Evolutionary conservation across 768 basidiomycete species (phyloP).

Genomic region (Mycena belliarum): DNA sequence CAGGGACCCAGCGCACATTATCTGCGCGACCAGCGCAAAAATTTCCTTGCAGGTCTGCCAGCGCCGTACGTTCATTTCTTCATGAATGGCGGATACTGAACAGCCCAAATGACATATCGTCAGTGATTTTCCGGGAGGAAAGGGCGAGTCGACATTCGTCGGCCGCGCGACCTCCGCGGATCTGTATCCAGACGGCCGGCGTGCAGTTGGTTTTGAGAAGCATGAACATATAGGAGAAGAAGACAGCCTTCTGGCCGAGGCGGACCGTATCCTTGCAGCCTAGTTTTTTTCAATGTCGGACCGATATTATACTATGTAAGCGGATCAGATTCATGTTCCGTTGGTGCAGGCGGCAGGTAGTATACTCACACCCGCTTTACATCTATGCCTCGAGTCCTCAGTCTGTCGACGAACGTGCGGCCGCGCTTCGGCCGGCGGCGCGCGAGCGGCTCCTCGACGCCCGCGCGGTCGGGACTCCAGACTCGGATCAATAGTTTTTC

Average conservation of each 20-base stretch:
- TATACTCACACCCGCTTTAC: too few species aligned
- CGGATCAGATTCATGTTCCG: too few species aligned
- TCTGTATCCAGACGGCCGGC: constrained; percentile 35
- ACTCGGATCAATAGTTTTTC: too few species aligned
- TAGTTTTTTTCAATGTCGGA: too few species aligned
- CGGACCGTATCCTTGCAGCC: constrained; percentile 10
- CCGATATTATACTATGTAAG: too few species aligned
- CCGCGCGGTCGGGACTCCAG: too few species aligned
- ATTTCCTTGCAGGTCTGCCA: constrained; percentile 49
- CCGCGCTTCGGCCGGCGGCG: too few species aligned
- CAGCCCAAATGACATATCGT: background rate
- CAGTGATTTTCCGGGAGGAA: constrained; percentile 56
- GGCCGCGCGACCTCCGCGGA: constrained; percentile 39
- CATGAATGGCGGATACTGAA: background rate
- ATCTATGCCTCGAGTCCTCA: too few species aligned
- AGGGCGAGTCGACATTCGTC: constrained; percentile 47
- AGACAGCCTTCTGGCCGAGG: constrained; percentile 8
- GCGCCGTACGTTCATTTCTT: constrained; percentile 37
- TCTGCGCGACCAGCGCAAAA: constrained; percentile 48
- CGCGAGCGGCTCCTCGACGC: too few species aligned
- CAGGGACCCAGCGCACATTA: constrained; percentile 47
- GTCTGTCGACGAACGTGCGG: too few species aligned
- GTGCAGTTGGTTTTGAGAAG: constrained; percentile 44
- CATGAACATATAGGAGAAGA: constrained; percentile 25
- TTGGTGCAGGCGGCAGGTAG: too few species aligned